A percentile compares a stretch with the other conserved stretches of the same genome.
These are phyloP conservation scores for Sicyos edulis DNA, from an alignment of 306 rosid genomes.

Conservation along the genomic window DNA sequence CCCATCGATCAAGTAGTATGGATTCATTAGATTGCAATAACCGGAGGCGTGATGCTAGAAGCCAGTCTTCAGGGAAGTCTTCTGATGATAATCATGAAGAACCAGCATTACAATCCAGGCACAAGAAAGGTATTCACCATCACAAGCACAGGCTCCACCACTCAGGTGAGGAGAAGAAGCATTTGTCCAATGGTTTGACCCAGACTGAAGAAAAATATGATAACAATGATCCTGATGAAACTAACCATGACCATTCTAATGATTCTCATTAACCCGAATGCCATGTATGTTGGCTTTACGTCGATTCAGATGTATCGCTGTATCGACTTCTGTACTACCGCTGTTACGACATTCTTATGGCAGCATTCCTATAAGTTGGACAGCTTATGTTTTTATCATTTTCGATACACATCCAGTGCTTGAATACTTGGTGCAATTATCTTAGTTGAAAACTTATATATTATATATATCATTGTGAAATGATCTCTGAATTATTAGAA, in stretches of 20 bases:
- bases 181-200: background rate
- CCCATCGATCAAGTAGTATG: slow-evolving; percentile 33
- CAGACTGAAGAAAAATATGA: background rate
- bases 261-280: background rate
- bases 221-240: background rate
- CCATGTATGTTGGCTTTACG: background rate
- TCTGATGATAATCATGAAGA: too few relatives aligned
- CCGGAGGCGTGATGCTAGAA: slow-evolving; percentile 8
- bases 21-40: slow-evolving; percentile 51
- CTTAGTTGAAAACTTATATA: too few relatives aligned
- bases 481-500: too few relatives aligned
- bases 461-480: too few relatives aligned
- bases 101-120: too few relatives aligned
- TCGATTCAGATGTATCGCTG: background rate
- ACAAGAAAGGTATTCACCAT: slow-evolving; percentile 25
- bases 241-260: background rate
- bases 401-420: too few relatives aligned
- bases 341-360: too few relatives aligned
- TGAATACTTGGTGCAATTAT: too few relatives aligned
- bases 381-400: too few relatives aligned
- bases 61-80: too few relatives aligned
- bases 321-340: background rate
- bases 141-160: slow-evolving; percentile 31
- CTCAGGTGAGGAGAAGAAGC: slow-evolving; percentile 29
- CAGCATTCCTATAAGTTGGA: too few relatives aligned